A percentile compares a stretch with the other conserved stretches of the same genome.
These are phyloP conservation scores for Lentinula guzmanii DNA, from an alignment of 768 basidiomycete genomes.

Conservation along the genomic window DNA sequence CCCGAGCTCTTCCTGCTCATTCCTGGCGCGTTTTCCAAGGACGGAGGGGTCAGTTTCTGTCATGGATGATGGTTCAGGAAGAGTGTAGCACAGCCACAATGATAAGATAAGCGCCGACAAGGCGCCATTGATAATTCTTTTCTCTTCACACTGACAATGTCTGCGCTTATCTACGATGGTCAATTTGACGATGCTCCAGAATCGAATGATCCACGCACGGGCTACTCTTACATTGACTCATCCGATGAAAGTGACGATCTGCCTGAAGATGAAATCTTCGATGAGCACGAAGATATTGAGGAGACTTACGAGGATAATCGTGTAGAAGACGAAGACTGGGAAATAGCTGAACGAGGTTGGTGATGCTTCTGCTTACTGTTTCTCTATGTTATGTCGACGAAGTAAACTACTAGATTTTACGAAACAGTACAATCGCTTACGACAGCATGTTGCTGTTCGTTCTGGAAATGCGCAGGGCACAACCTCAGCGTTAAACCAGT, in stretches of 20 bases:
- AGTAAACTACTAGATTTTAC: constrained; percentile 73
- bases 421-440: constrained; percentile 93
- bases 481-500: constrained; percentile 43
- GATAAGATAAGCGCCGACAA: constrained; percentile 2
- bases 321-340: constrained; percentile 87
- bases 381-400: not conserved
- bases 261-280: constrained; percentile 32
- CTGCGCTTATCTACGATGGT: constrained; percentile 32
- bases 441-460: constrained; percentile 85
- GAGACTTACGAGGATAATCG: constrained; percentile 45
- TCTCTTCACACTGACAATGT: constrained; percentile 8
- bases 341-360: constrained; percentile 74
- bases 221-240: constrained; percentile 38
- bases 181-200: constrained; percentile 62
- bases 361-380: constrained; percentile 11
- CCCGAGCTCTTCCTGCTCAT: constrained; percentile 8
- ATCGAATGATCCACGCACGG: constrained; percentile 18
- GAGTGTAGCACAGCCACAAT: not conserved
- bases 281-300: constrained; percentile 34
- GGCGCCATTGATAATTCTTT: constrained; percentile 5
- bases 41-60: constrained; percentile 27
- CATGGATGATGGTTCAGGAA: constrained; percentile 16
- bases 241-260: constrained; percentile 20
- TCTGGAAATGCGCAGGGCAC: constrained; percentile 62
- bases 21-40: constrained; percentile 42